Conservation (phyloP, 441 rosid genomes). For the Jatropha multifida region DNA sequence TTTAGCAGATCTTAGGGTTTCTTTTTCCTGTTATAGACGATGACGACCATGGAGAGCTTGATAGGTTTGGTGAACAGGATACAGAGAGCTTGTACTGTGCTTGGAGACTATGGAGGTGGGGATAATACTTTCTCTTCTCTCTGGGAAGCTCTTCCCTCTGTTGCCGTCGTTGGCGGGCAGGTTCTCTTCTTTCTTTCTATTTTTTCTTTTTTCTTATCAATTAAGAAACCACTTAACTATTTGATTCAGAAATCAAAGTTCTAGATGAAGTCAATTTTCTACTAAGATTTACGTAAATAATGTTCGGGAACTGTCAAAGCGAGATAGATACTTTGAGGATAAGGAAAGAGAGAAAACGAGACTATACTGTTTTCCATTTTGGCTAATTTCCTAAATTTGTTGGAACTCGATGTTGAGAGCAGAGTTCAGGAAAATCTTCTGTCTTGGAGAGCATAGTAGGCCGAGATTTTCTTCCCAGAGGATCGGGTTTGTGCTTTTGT, state of each 20-base stretch:
- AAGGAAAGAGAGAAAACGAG: background rate
- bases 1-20: background rate
- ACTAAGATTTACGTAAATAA: background rate
- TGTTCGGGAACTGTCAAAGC: too few relatives aligned
- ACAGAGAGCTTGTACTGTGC: constrained; percentile 82
- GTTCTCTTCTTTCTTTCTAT: constrained; percentile 29
- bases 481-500: constrained; percentile 55
- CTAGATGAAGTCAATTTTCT: background rate
- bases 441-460: constrained; percentile 90
- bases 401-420: constrained; percentile 21
- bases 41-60: constrained; percentile 91
- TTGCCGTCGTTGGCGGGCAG: constrained; percentile 96
- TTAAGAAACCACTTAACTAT: background rate
- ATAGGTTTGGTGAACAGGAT: constrained; percentile 79
- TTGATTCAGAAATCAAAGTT: background rate
- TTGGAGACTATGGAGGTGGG: constrained; percentile 82
- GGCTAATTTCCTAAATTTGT: background rate
- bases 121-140: constrained; percentile 69
- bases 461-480: constrained; percentile 83
- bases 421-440: constrained; percentile 92
- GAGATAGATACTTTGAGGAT: background rate
- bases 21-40: constrained; percentile 17
- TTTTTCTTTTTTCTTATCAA: background rate
- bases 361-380: background rate
- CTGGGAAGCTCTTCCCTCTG: constrained; percentile 96